Base-by-base conservation (phyloP, 805 yeast species). In the Suhomyces xylopsoci region DNA sequence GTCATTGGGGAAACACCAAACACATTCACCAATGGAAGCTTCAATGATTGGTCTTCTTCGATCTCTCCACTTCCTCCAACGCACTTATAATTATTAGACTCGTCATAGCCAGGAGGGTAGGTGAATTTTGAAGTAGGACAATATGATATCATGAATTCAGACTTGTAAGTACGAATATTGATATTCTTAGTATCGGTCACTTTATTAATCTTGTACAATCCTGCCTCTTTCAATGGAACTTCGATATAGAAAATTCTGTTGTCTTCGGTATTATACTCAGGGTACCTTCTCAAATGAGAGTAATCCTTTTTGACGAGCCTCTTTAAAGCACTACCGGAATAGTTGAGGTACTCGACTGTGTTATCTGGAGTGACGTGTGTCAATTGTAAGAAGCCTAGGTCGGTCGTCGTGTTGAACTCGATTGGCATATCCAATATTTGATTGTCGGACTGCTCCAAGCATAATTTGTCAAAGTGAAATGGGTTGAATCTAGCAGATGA, bases 401-500 rank as follows among this genome's bases (percentile, higher is more conserved):
- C 87, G 4, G 83, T 79, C 2, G 97, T 83, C 9, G 97, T 85
- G 61, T 94, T 92, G 59, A 90, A 80, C 58, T 85, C 82, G 12
- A 94, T 75, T 6, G 98, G 97, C 54, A 91, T 73, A 32, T 62
- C 61, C 26, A 79, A 55, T 12, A 66, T 61, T 34, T 65, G 61
- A 62, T 48, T 65, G 62, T 55, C 62, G 7, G 52, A 51, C 12
- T 64, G 58, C 15, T 81, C 80, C 44, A 87, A 58, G 70, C 99
- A 94, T 55, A 79, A 80, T 4, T 81, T 76, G 26, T 63, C 64
- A 49, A 81, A 83, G 48, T 77, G 81, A 59, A 83, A 81, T 2
- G 97, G 97, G 57, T 92, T 90, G 60, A 94, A 71, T 61, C 78
- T 76, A 4, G 96, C 97, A 0, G 96, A 86, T 44, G 96, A 87